A percentile compares a stretch with the other conserved stretches of the same genome.
phyloP scores from a whole-genome alignment of 2,329 filamentous ascomycete species.

The Pseudogymnoascus verrucosus region DNA sequence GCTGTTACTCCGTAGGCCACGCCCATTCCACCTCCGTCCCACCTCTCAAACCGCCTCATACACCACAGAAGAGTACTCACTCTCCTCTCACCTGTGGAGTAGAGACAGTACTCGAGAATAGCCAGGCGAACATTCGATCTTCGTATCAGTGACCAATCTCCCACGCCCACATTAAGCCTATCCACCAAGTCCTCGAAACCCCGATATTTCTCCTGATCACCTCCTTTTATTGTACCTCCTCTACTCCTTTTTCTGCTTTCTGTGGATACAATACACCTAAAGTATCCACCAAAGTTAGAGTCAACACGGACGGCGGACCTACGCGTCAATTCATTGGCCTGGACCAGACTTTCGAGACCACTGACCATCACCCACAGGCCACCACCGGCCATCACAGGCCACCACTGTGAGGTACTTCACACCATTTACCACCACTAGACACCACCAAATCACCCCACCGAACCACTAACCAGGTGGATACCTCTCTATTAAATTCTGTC shows the following conservation, averaged over 20 bases:
- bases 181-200: not conserved
- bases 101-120: not conserved
- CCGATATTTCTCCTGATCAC: not conserved
- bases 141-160: not conserved
- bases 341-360: not conserved
- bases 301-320: not conserved
- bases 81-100: not conserved
- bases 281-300: not conserved
- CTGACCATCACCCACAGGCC: not conserved
- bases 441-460: not conserved
- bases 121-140: not conserved
- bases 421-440: too few relatives aligned
- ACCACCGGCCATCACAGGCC: not conserved
- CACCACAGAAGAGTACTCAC: not conserved
- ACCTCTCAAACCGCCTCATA: not conserved
- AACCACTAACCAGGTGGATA: not conserved
- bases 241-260: not conserved
- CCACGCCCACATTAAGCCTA: not conserved
- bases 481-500: not conserved
- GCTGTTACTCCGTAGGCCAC: not conserved
- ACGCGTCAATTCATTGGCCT: slow-evolving; percentile 1
- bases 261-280: not conserved
- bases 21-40: not conserved
- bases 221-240: slow-evolving; percentile 2
- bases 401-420: not conserved